Conservation (phyloP, 352 stramenopile genomes). For the Phytophthora boehmeriae region DNA sequence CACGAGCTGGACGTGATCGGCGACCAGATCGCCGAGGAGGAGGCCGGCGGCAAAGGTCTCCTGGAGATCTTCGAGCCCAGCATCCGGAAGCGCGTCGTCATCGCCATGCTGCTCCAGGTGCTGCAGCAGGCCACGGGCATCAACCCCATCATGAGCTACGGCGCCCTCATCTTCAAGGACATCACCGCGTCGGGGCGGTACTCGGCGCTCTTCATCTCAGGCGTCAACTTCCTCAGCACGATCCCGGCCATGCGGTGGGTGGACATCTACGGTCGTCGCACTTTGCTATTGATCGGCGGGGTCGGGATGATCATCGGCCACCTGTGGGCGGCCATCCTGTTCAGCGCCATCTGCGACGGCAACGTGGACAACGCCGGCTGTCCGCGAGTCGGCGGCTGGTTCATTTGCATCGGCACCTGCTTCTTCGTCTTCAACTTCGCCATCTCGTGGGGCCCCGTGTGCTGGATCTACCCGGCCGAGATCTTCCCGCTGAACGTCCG, state of each 20-base stretch:
- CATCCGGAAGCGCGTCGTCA: no score
- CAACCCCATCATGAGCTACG: no score
- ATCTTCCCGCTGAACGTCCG: conserved; percentile 42
- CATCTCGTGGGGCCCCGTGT: no score
- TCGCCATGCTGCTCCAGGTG: neutral
- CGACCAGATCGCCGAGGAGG: conserved; percentile 25
- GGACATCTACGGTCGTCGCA: conserved; percentile 34
- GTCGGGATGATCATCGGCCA: conserved; percentile 45
- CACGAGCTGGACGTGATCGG: neutral
- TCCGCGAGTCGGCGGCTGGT: conserved; percentile 17
- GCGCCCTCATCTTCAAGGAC: no score
- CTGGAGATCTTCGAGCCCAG: conserved; percentile 25
- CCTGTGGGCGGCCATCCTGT: conserved; percentile 24
- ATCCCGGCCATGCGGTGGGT: conserved; percentile 34
- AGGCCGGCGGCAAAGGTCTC: conserved; percentile 10
- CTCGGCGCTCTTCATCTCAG: no score
- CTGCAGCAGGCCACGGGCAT: conserved; percentile 9
- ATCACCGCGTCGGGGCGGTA: no score
- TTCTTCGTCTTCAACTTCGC: conserved; percentile 43
- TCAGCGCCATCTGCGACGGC: conserved; percentile 26
- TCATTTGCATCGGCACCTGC: conserved; percentile 30
- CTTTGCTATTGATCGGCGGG: conserved; percentile 32
- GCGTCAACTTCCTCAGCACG: no score
- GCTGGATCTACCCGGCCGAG: no score
- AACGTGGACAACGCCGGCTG: conserved; percentile 20